phyloP scores from a whole-genome alignment of 345 rosid genomes.

The Bruguiera sexangula region DNA sequence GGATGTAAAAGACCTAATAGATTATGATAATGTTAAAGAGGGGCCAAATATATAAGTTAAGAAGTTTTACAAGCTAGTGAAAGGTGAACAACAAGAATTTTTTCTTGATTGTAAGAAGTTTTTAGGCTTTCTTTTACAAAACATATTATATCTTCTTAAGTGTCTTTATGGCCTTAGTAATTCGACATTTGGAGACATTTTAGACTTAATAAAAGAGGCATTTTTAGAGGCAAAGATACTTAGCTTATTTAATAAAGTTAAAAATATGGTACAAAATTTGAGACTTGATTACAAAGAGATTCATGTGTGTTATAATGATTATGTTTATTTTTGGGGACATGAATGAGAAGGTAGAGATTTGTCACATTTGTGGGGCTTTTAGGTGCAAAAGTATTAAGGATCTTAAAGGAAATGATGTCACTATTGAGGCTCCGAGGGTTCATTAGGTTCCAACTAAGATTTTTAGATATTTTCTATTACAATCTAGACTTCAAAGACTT shows the following conservation, averaged over 20 bases:
- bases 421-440: too few relatives aligned
- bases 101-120: not conserved
- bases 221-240: too few relatives aligned
- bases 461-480: not conserved
- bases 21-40: not conserved
- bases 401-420: too few relatives aligned
- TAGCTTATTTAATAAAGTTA: not conserved
- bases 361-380: too few relatives aligned
- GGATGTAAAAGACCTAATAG: not conserved
- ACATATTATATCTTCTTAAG: not conserved
- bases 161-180: too few relatives aligned
- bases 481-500: not conserved
- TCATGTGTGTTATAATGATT: not conserved
- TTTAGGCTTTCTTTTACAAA: not conserved
- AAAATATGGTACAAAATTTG: not conserved
- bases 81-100: not conserved
- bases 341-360: not conserved
- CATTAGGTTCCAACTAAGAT: not conserved
- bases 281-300: constrained; percentile 9
- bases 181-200: too few relatives aligned
- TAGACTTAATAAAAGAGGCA: too few relatives aligned
- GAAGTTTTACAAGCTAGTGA: not conserved
- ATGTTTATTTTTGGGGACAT: not conserved
- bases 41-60: too few relatives aligned
- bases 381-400: too few relatives aligned